These are phyloP conservation scores for Dactylellina cionopaga DNA, from an alignment of 2,329 filamentous ascomycete genomes.

Conservation along the genomic window DNA sequence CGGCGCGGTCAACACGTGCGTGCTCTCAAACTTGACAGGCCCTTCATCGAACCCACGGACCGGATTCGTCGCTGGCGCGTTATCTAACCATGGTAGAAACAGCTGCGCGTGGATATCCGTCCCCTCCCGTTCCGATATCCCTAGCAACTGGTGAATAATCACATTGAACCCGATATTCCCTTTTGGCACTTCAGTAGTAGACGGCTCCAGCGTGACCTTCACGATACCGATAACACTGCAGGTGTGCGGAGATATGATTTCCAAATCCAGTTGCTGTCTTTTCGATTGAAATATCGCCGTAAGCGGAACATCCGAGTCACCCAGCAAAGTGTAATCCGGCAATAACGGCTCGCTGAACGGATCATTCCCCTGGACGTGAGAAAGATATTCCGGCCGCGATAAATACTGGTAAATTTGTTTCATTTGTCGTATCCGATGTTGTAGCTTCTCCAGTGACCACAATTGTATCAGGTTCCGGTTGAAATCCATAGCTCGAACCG, in stretches of 20 bases:
- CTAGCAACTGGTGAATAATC: constrained; percentile 94
- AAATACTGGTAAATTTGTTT: constrained; percentile 96
- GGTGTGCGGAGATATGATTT: constrained; percentile 92
- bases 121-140: constrained; percentile 94
- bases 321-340: constrained; percentile 89
- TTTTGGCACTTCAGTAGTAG: constrained; percentile 87
- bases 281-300: constrained; percentile 92
- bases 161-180: constrained; percentile 98
- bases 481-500: constrained; percentile 89
- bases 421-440: constrained; percentile 88
- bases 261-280: constrained; percentile 91
- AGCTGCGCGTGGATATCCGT: constrained; percentile 95
- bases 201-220: constrained; percentile 89
- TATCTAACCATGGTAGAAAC: constrained; percentile 90
- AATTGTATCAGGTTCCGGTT: constrained; percentile 84
- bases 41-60: constrained; percentile 93
- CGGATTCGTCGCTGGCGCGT: constrained; percentile 94
- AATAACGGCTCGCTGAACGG: constrained; percentile 91
- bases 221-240: constrained; percentile 90
- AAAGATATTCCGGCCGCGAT: constrained; percentile 91
- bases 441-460: constrained; percentile 93
- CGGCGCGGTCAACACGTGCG: constrained; percentile 96
- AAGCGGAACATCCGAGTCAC: constrained; percentile 90
- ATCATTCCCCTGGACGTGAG: constrained; percentile 91
- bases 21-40: constrained; percentile 91